phyloP scores from a whole-genome alignment of 2,329 filamentous ascomycete species.

The Botrytis squamosa region DNA sequence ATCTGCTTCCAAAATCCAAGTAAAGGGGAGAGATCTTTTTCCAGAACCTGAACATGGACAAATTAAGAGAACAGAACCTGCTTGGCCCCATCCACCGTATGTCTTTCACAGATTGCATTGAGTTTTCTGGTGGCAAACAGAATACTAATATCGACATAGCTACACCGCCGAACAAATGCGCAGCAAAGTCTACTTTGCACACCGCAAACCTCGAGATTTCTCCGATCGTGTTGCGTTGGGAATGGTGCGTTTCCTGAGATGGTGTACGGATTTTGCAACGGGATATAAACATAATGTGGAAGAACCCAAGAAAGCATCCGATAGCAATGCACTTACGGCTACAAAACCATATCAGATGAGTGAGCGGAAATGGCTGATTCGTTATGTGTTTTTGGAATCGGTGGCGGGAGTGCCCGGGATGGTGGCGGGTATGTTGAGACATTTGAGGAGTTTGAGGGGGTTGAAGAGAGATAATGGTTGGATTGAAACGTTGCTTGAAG shows the following conservation, averaged over 20 bases:
- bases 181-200: constrained; percentile 65
- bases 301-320: constrained; percentile 41
- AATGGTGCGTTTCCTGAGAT: constrained; percentile 73
- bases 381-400: constrained; percentile 91
- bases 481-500: constrained; percentile 86
- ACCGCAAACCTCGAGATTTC: constrained; percentile 68
- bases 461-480: constrained; percentile 94
- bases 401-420: constrained; percentile 95
- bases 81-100: constrained; percentile 55
- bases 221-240: constrained; percentile 79
- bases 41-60: constrained; percentile 36
- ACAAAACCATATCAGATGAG: constrained; percentile 67
- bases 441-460: constrained; percentile 77
- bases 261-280: constrained; percentile 77
- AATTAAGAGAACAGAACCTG: constrained; percentile 61
- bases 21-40: constrained; percentile 35
- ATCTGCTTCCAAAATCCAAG: constrained; percentile 31
- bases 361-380: constrained; percentile 83
- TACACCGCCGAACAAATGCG: constrained; percentile 81
- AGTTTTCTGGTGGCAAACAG: background rate
- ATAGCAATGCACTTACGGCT: constrained; percentile 45
- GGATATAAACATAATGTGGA: constrained; percentile 72
- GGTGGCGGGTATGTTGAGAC: constrained; percentile 92
- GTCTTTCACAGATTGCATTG: background rate
- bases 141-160: constrained; percentile 40